Conservation (phyloP, 2,329 filamentous ascomycete species). For the Lachnellula arida region DNA sequence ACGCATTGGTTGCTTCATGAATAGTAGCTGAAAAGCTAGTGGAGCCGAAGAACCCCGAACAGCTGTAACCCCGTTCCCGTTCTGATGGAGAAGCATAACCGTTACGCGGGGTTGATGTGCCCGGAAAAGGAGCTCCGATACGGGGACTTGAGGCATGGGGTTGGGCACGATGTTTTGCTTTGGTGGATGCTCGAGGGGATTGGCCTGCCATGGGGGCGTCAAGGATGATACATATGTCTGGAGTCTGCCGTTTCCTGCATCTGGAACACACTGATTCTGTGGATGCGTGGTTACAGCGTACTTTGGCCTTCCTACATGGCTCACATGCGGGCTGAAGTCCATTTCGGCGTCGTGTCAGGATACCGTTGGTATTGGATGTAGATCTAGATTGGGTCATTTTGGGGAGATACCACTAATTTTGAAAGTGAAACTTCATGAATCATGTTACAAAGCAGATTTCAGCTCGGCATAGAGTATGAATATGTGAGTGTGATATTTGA, state of each 20-base stretch:
- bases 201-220: slow-evolving; percentile 14
- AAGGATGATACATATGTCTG: slow-evolving; percentile 9
- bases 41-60: slow-evolving; percentile 9
- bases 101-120: not conserved
- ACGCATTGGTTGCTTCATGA: not conserved
- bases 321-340: slow-evolving; percentile 17
- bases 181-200: not conserved
- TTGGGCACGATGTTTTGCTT: not conserved
- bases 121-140: not conserved
- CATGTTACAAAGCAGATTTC: no score
- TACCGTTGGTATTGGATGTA: not conserved
- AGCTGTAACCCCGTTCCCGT: not conserved
- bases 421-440: no score
- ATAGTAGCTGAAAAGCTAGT: slow-evolving; percentile 14
- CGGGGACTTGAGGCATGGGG: not conserved
- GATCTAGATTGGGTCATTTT: not conserved
- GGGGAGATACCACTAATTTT: no score
- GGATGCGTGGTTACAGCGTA: slow-evolving; percentile 11
- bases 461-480: no score
- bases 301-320: slow-evolving; percentile 17
- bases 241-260: slow-evolving; percentile 13
- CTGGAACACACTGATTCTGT: slow-evolving; percentile 5
- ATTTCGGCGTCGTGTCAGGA: slow-evolving; percentile 11
- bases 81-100: not conserved
- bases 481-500: no score